Evolutionary conservation across 2,329 filamentous ascomycete species (phyloP).

Genomic region (Calonectria montana): DNA sequence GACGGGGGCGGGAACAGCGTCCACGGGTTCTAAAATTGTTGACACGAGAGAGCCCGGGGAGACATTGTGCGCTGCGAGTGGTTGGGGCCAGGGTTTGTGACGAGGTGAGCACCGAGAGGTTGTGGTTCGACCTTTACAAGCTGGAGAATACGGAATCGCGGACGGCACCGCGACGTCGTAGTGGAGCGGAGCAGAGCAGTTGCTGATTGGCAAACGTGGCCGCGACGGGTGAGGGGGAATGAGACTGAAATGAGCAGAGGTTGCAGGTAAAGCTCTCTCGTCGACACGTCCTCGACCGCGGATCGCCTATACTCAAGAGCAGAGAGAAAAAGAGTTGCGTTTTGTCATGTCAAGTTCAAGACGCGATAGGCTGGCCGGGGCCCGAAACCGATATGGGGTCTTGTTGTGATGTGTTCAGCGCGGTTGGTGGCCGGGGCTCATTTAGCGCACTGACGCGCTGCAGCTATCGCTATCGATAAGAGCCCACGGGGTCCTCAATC

Average conservation of each 20-base stretch:
- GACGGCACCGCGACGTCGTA: slow-evolving; percentile 18
- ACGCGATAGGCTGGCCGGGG: slow-evolving; percentile 16
- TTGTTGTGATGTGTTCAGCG: slow-evolving; percentile 20
- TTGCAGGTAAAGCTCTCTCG: neutral
- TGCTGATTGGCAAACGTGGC: slow-evolving; percentile 1
- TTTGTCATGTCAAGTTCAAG: slow-evolving; percentile 12
- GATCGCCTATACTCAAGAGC: neutral
- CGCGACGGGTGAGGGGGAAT: neutral
- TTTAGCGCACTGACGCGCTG: slow-evolving; percentile 17
- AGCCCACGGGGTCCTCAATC: neutral
- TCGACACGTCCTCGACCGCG: neutral
- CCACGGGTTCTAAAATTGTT: slow-evolving; percentile 15
- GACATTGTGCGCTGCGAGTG: slow-evolving; percentile 18
- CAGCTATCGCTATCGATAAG: slow-evolving; percentile 5
- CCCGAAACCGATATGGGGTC: slow-evolving; percentile 4
- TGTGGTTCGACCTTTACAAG: slow-evolving; percentile 19
- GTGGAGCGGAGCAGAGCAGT: slow-evolving; percentile 13
- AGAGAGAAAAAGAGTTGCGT: neutral
- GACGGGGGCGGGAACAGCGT: neutral
- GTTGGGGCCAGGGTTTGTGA: neutral
- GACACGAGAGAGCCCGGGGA: neutral
- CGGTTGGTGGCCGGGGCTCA: slow-evolving; percentile 11
- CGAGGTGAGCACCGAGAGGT: slow-evolving; percentile 5
- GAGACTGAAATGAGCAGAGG: neutral
- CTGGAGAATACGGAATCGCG: slow-evolving; percentile 14